phyloP scores from a whole-genome alignment of 202 grass and related monocot genomes.

The Zizania palustris region DNA sequence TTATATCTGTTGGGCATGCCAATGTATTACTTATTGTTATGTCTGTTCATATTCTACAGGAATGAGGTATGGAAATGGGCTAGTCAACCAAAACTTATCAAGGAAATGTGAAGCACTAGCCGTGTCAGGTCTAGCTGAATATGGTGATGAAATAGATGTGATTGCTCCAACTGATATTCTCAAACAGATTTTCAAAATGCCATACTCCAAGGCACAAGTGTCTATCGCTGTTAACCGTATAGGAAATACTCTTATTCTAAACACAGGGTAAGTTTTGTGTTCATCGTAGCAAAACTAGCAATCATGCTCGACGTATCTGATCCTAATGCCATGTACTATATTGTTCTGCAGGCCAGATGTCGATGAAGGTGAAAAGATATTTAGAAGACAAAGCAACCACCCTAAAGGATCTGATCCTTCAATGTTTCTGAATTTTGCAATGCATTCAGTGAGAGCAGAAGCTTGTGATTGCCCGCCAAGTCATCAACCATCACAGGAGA shows the following conservation, averaged over 20 bases:
- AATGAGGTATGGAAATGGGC: conserved; percentile 57
- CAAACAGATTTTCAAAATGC: conserved; percentile 98
- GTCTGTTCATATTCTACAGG: conserved; percentile 54
- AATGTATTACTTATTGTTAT: conserved; percentile 32
- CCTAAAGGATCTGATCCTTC: conserved; percentile 86
- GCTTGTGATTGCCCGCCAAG: conserved; percentile 96
- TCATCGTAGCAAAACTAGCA: conserved; percentile 26
- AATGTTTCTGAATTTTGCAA: conserved; percentile 97
- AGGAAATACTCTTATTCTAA: conserved; percentile 88
- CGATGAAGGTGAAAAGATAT: conserved; percentile 97
- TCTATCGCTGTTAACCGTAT: conserved; percentile 95
- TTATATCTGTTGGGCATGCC: not conserved
- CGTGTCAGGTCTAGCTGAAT: conserved; percentile 86
- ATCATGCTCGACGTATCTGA: conserved; percentile 25
- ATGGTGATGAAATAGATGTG: conserved; percentile 89
- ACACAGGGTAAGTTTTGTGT: conserved; percentile 72
- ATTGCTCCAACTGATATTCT: conserved; percentile 91
- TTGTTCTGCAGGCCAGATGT: conserved; percentile 71
- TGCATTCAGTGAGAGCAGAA: conserved; percentile 96
- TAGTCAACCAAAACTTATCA: conserved; percentile 87
- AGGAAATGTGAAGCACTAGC: conserved; percentile 92
- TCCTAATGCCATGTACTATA: conserved; percentile 17
- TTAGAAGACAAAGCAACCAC: conserved; percentile 80
- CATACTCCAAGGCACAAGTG: conserved; percentile 91
- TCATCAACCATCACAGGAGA: conserved; percentile 64